Conservation (phyloP, 805 yeast genomes). For the Zygotorulaspora danielsina region DNA sequence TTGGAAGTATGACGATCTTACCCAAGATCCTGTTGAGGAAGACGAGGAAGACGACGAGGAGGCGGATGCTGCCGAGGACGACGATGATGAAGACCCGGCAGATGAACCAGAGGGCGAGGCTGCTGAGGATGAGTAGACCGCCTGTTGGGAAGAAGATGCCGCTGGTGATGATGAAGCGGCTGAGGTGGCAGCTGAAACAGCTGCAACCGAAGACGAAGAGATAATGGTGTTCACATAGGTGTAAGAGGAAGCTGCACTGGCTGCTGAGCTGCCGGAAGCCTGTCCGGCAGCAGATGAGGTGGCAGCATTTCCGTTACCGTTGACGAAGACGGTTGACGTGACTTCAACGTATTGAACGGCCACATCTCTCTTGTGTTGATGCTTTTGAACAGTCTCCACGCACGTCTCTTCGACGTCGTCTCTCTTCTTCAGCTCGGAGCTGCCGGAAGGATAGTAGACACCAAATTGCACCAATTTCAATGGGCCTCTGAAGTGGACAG, state of each 20-base stretch:
- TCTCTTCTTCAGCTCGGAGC: constrained; percentile 44
- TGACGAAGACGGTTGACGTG: constrained; percentile 72
- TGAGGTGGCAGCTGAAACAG: constrained; percentile 30
- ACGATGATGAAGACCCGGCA: constrained; percentile 27
- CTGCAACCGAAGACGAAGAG: constrained; percentile 17
- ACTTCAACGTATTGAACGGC: constrained; percentile 65
- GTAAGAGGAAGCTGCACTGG: constrained; percentile 16
- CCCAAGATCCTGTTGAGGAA: constrained; percentile 57
- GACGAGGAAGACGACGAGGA: constrained; percentile 37
- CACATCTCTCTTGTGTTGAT: constrained; percentile 56
- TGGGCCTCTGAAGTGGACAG: constrained; percentile 80
- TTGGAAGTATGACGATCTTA: constrained; percentile 67
- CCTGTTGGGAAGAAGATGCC: constrained; percentile 26
- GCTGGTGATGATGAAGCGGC: constrained; percentile 15
- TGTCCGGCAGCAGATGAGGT: constrained; percentile 26
- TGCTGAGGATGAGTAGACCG: constrained; percentile 23
- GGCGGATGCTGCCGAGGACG: constrained; percentile 32
- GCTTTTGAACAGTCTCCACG: constrained; percentile 36
- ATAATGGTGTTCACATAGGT: constrained; percentile 19
- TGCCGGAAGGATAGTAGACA: constrained; percentile 71
- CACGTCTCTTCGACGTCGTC: constrained; percentile 40
- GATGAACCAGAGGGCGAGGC: constrained; percentile 17
- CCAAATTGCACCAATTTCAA: constrained; percentile 63
- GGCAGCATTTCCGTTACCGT: constrained; percentile 45
- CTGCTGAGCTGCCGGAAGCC: constrained; percentile 19